Conservation (phyloP, 306 rosid genomes). For the Vigna hirtella region DNA sequence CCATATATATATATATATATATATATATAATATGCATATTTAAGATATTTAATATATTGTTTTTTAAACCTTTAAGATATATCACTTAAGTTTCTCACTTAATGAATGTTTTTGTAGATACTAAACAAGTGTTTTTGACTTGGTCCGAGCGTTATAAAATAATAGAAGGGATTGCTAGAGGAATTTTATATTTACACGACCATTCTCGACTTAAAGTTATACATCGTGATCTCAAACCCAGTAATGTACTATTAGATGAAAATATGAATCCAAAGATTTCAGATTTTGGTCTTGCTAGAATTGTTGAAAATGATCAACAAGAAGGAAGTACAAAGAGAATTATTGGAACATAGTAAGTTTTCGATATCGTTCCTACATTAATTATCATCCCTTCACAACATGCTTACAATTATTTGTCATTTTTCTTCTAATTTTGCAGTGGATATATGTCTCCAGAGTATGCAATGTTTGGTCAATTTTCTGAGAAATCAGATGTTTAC, state of each 20-base stretch:
- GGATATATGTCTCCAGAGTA: background rate
- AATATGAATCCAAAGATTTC: conserved; percentile 28
- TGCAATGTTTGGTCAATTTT: background rate
- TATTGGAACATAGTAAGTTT: conserved; percentile 27
- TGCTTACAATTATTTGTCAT: background rate
- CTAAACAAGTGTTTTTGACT: background rate
- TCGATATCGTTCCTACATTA: background rate
- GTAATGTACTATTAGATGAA: conserved; percentile 1
- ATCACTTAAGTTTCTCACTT: background rate
- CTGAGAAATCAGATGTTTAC: background rate
- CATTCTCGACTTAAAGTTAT: conserved; percentile 14
- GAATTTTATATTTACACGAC: background rate
- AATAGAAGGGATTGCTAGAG: conserved; percentile 1
- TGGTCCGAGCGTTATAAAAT: conserved; percentile 25
- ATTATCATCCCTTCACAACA: background rate
- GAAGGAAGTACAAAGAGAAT: conserved; percentile 3
- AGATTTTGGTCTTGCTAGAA: conserved; percentile 28
- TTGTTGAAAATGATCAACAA: conserved; percentile 4
- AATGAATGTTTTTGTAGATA: conserved; percentile 12
- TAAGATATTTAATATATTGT: background rate
- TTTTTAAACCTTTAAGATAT: background rate
- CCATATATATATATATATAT: too few relatives aligned
- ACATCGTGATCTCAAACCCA: conserved; percentile 22
- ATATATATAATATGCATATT: too few relatives aligned
- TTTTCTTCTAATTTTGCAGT: background rate